Percentiles rank a stretch among this genome's conserved stretches.
These are phyloP conservation scores for Rauvolfia tetraphylla DNA, from an alignment of 257 asterid species.

Conservation along the genomic window DNA sequence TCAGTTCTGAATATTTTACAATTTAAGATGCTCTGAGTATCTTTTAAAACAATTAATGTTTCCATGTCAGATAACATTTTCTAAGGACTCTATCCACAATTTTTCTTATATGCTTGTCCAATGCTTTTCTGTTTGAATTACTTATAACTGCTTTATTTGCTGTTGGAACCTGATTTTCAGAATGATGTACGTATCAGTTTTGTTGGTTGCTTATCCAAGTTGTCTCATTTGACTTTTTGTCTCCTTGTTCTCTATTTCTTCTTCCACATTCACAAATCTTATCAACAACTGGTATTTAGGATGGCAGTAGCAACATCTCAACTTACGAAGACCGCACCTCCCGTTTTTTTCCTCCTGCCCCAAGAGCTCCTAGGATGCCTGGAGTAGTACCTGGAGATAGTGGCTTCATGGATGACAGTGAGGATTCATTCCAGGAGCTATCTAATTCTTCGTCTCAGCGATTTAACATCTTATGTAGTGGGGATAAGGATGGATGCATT, in stretches of 20 bases:
- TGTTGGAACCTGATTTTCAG: background rate
- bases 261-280: conserved; percentile 13
- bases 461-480: conserved; percentile 90
- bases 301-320: conserved; percentile 35
- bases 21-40: background rate
- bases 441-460: conserved; percentile 74
- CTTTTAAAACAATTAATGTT: background rate
- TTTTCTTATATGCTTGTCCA: background rate
- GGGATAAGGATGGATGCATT: conserved; percentile 82
- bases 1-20: background rate
- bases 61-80: background rate
- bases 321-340: conserved; percentile 85
- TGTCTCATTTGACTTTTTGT: background rate
- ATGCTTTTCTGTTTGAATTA: background rate
- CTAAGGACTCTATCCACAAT: background rate
- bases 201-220: background rate
- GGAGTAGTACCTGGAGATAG: conserved; percentile 86
- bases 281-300: conserved; percentile 39
- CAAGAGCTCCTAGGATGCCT: conserved; percentile 81
- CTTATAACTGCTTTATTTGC: background rate
- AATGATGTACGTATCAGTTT: background rate
- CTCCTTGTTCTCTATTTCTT: conserved; percentile 15
- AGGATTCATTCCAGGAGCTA: conserved; percentile 73
- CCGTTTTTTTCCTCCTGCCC: conserved; percentile 92
- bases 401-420: conserved; percentile 78